phyloP scores from a whole-genome alignment of 2,329 filamentous ascomycete species.

The Trichoderma breve region DNA sequence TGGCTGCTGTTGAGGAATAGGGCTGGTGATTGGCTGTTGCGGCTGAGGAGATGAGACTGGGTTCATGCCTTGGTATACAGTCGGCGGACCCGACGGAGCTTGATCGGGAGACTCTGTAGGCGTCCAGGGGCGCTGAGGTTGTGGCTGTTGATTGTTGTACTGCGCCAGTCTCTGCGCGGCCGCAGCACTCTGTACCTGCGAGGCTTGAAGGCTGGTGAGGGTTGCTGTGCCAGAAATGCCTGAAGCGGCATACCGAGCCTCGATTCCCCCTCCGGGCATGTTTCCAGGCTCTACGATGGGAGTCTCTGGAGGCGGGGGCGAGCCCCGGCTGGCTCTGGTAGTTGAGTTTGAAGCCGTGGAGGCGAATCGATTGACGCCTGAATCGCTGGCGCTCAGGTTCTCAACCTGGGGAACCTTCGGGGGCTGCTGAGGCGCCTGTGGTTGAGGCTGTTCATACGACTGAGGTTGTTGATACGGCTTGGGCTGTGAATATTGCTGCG shows the following conservation, averaged over 20 bases:
- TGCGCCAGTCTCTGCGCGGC: slow-evolving; percentile 78
- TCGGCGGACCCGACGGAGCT: slow-evolving; percentile 84
- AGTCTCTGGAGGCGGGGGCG: slow-evolving; percentile 91
- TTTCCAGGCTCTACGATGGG: slow-evolving; percentile 72
- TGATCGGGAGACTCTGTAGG: slow-evolving; percentile 87
- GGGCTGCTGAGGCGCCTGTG: slow-evolving; percentile 10
- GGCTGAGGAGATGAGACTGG: slow-evolving; percentile 58
- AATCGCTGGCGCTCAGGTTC: slow-evolving; percentile 39
- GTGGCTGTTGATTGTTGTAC: slow-evolving; percentile 55
- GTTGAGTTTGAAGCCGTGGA: slow-evolving; percentile 94
- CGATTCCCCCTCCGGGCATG: slow-evolving; percentile 76
- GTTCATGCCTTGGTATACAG: slow-evolving; percentile 83
- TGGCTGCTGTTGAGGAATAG: slow-evolving; percentile 44
- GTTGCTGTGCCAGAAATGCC: slow-evolving; percentile 86
- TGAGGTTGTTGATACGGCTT: slow-evolving; percentile 17
- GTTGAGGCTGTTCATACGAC: slow-evolving; percentile 2
- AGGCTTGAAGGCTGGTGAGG: slow-evolving; percentile 65
- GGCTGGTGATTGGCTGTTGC: slow-evolving; percentile 42
- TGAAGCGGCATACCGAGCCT: slow-evolving; percentile 85
- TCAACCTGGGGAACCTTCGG: slow-evolving; percentile 25
- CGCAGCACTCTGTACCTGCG: slow-evolving; percentile 69
- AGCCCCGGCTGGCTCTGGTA: slow-evolving; percentile 85
- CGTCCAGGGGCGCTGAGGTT: slow-evolving; percentile 72
- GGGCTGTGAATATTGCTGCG: slow-evolving; percentile 10
- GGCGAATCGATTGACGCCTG: slow-evolving; percentile 58